A percentile compares a stretch with the other conserved stretches of the same genome.
These are phyloP conservation scores for Talaromyces pinophilus DNA, from an alignment of 2,329 filamentous ascomycete genomes.

Conservation along the genomic window DNA sequence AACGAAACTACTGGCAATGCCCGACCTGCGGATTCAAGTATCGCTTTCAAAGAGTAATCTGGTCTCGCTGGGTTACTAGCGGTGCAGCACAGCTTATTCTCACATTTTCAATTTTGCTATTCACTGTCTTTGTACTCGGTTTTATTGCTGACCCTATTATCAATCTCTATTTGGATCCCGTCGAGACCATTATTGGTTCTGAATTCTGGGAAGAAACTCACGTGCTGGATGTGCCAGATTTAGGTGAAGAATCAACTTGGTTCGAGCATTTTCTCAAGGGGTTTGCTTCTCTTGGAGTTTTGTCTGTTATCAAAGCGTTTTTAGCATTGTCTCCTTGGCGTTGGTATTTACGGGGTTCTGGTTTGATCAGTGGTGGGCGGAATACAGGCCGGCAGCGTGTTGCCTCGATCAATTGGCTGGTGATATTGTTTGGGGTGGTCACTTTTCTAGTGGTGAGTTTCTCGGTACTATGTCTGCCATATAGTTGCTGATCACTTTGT, in stretches of 20 bases:
- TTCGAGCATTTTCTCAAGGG: slow-evolving; percentile 83
- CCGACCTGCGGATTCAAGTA: slow-evolving; percentile 86
- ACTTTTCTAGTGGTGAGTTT: slow-evolving; percentile 74
- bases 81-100: slow-evolving; percentile 66
- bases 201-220: slow-evolving; percentile 41
- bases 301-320: slow-evolving; percentile 81
- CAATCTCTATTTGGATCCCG: slow-evolving; percentile 80
- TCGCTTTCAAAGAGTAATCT: slow-evolving; percentile 72
- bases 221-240: slow-evolving; percentile 37
- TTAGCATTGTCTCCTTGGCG: slow-evolving; percentile 73
- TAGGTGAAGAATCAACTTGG: slow-evolving; percentile 66
- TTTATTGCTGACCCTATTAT: slow-evolving; percentile 93
- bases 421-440: slow-evolving; percentile 75
- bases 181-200: slow-evolving; percentile 60
- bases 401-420: slow-evolving; percentile 74
- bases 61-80: slow-evolving; percentile 70
- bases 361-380: slow-evolving; percentile 55
- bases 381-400: slow-evolving; percentile 71
- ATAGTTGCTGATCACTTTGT: slow-evolving; percentile 29
- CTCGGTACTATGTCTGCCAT: background rate
- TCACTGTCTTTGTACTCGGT: slow-evolving; percentile 77
- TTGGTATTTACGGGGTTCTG: slow-evolving; percentile 69
- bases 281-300: slow-evolving; percentile 80
- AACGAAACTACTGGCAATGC: slow-evolving; percentile 80
- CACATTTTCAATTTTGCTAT: slow-evolving; percentile 69